These are phyloP conservation scores for Coffea eugenioides DNA, from an alignment of 257 asterid species.

Conservation along the genomic window DNA sequence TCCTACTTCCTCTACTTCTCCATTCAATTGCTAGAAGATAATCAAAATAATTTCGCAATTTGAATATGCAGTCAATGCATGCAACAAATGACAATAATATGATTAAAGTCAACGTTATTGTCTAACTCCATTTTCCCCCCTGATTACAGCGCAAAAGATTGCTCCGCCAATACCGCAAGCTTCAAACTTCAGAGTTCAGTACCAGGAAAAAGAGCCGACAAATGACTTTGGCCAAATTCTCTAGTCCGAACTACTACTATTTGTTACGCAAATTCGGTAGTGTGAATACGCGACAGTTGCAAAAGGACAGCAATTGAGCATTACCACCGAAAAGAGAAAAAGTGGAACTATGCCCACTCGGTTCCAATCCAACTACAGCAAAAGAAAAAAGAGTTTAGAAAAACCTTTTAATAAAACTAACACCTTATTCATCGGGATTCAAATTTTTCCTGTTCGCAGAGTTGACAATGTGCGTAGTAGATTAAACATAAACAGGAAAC, in stretches of 20 bases:
- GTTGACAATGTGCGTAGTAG: not conserved
- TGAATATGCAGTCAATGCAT: not conserved
- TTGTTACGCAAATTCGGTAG: not conserved
- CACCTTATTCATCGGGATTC: not conserved
- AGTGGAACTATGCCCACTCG: conserved; percentile 12
- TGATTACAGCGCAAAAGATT: not conserved
- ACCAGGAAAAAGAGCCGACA: not conserved
- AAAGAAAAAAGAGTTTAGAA: not conserved
- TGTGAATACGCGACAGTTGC: conserved; percentile 27
- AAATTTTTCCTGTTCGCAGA: not conserved
- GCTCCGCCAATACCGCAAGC: not conserved
- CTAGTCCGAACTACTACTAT: not conserved
- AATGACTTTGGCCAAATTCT: not conserved
- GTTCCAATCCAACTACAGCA: conserved; percentile 8
- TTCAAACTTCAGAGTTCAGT: not conserved
- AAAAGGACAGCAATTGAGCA: not conserved
- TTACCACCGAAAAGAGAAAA: conserved; percentile 21
- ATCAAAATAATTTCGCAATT: too few relatives aligned
- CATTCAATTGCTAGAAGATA: not conserved
- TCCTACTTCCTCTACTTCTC: too few relatives aligned
- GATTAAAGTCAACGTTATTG: too few relatives aligned
- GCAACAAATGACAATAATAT: not conserved
- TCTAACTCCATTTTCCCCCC: not conserved
- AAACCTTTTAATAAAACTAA: not conserved
- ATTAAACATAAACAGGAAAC: not conserved